Percentiles rank a stretch among this genome's conserved stretches.
Evolutionary conservation across 208 protist species (phyloP).

Genomic region (Porcisia hertigi): DNA sequence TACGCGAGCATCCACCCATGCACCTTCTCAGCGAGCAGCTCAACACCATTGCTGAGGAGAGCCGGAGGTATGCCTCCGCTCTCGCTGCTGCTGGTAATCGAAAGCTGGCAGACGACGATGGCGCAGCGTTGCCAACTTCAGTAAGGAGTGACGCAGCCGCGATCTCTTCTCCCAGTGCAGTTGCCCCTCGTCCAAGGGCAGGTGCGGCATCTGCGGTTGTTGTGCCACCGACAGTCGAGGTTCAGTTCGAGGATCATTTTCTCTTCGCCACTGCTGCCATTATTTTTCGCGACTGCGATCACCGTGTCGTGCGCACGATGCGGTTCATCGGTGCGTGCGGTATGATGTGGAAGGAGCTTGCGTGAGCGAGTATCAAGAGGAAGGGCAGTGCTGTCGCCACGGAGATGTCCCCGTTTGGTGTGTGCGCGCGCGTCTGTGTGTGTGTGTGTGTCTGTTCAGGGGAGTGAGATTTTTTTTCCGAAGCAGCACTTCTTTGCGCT

Average conservation of each 20-base stretch:
- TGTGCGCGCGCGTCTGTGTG: not conserved
- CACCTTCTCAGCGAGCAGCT: constrained; percentile 57
- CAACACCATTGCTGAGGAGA: constrained; percentile 30
- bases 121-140: not conserved
- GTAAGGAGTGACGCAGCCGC: not conserved
- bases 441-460: not conserved
- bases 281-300: constrained; percentile 32
- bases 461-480: too few species aligned
- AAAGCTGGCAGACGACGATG: not conserved
- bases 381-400: too few species aligned
- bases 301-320: constrained; percentile 28
- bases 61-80: not conserved
- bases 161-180: not conserved
- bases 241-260: constrained; percentile 48
- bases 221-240: constrained; percentile 21
- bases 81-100: not conserved
- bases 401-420: too few species aligned
- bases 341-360: constrained; percentile 57
- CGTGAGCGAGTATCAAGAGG: not conserved
- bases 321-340: constrained; percentile 65
- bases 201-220: not conserved
- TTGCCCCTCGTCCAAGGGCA: not conserved
- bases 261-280: constrained; percentile 53
- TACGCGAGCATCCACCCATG: constrained; percentile 51
- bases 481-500: not conserved